Percentiles rank a stretch among this genome's conserved stretches.
Evolutionary conservation across 2,329 filamentous ascomycete genomes (phyloP).

Genomic region (Neofusicoccum kwambonambiense): DNA sequence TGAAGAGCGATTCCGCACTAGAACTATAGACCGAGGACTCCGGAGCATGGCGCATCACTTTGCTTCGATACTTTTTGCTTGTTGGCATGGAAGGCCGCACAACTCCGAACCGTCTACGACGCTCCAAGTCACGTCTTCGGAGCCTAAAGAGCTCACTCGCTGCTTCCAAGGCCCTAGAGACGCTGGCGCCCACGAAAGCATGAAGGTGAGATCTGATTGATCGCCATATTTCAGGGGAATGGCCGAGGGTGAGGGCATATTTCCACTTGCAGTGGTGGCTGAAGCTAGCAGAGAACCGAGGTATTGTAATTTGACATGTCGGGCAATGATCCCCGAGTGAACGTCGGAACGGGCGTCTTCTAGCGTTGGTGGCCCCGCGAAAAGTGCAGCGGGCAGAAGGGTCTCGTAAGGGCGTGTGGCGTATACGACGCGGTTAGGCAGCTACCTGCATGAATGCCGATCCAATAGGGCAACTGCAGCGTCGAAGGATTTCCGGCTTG

Average conservation of each 20-base stretch:
- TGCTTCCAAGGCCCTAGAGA: neutral
- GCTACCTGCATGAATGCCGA: neutral
- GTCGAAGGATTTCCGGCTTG: neutral
- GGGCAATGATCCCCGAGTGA: slow-evolving; percentile 11
- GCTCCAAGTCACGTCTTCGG: neutral
- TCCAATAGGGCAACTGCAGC: neutral
- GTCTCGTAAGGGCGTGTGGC: neutral
- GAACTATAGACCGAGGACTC: neutral
- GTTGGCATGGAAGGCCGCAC: neutral
- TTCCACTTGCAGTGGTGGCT: slow-evolving; percentile 1
- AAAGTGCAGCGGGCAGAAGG: neutral
- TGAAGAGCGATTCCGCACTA: neutral
- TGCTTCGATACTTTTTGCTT: neutral
- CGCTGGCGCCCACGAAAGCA: neutral
- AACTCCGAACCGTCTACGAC: neutral
- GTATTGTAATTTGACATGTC: slow-evolving; percentile 14
- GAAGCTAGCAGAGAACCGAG: slow-evolving; percentile 8
- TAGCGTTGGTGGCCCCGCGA: neutral
- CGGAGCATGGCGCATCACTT: neutral
- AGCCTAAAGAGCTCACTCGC: neutral
- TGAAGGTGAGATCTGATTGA: neutral
- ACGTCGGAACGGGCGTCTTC: neutral
- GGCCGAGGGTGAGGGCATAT: neutral
- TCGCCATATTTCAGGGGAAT: neutral
- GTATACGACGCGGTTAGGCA: neutral